Conservation (phyloP, 2,329 filamentous ascomycete genomes). For the Fusarium buxicola region DNA sequence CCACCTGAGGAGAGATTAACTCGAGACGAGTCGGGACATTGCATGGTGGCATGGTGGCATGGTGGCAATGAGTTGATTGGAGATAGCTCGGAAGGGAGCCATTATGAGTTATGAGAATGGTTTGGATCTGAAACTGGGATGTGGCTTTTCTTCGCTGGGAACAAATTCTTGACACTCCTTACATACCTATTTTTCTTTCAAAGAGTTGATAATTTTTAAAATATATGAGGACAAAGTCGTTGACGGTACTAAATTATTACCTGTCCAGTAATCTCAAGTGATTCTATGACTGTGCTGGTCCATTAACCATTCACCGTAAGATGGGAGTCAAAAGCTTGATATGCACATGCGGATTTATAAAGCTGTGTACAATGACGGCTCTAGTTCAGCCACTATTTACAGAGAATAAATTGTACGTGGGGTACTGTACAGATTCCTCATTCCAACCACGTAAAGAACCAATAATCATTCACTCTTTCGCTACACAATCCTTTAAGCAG, state of each 20-base stretch:
- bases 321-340: background rate
- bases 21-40: background rate
- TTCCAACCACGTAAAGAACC: constrained; percentile 22
- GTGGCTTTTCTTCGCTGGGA: constrained; percentile 16
- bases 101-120: constrained; percentile 16
- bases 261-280: background rate
- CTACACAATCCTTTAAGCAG: constrained; percentile 12
- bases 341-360: constrained; percentile 5
- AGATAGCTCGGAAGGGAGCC: background rate
- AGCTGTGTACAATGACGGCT: constrained; percentile 13
- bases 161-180: constrained; percentile 34
- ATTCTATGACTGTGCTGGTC: too few species aligned
- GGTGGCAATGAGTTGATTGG: background rate
- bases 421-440: constrained; percentile 24
- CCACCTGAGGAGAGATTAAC: background rate
- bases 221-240: constrained; percentile 23
- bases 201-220: constrained; percentile 37
- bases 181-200: constrained; percentile 30
- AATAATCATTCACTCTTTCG: constrained; percentile 6
- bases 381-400: constrained; percentile 39
- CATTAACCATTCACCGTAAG: background rate
- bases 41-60: background rate
- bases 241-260: background rate
- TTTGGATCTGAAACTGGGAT: constrained; percentile 8
- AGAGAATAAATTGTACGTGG: constrained; percentile 39